Percentiles rank a stretch among this genome's conserved stretches.
These are phyloP conservation scores for Xylariaceae sp. DNA, from an alignment of 2,329 filamentous ascomycete genomes.

Conservation along the genomic window DNA sequence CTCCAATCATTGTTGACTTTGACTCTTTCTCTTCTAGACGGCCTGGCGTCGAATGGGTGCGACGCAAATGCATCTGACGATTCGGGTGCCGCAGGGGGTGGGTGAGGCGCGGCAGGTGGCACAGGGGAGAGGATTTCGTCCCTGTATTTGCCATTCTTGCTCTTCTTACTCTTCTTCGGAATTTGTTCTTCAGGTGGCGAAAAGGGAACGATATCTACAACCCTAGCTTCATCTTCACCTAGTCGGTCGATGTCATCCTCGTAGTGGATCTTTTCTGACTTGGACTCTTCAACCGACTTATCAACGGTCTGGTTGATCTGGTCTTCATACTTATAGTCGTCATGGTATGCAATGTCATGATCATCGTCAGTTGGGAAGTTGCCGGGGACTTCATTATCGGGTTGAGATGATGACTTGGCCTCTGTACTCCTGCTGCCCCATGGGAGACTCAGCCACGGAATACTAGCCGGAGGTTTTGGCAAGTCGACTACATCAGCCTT, in stretches of 20 bases:
- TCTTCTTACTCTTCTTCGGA: slow-evolving; percentile 30
- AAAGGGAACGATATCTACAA: slow-evolving; percentile 48
- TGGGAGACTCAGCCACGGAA: slow-evolving; percentile 25
- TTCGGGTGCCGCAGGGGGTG: slow-evolving; percentile 41
- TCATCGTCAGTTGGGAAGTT: slow-evolving; percentile 29
- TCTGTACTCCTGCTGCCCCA: slow-evolving; percentile 37
- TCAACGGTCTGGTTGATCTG: slow-evolving; percentile 48
- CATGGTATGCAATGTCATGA: slow-evolving; percentile 17
- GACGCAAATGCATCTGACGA: slow-evolving; percentile 41
- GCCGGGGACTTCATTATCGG: slow-evolving; percentile 34
- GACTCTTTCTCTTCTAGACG: slow-evolving; percentile 68
- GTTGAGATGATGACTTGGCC: slow-evolving; percentile 35
- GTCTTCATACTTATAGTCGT: slow-evolving; percentile 18
- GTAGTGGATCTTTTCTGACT: slow-evolving; percentile 7
- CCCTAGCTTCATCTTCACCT: slow-evolving; percentile 15
- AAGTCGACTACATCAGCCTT: slow-evolving; percentile 33
- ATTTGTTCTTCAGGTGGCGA: slow-evolving; percentile 37
- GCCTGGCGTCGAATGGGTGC: slow-evolving; percentile 52
- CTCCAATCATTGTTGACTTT: slow-evolving; percentile 67
- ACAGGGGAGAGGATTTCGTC: slow-evolving; percentile 26
- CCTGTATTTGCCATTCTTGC: slow-evolving; percentile 34
- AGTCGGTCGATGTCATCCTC: slow-evolving; percentile 30
- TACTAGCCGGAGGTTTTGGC: slow-evolving; percentile 30
- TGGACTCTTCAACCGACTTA: slow-evolving; percentile 37
- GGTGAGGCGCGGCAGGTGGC: slow-evolving; percentile 36